These are phyloP conservation scores for Cicer judaicum DNA, from an alignment of 306 rosid species.

Conservation along the genomic window DNA sequence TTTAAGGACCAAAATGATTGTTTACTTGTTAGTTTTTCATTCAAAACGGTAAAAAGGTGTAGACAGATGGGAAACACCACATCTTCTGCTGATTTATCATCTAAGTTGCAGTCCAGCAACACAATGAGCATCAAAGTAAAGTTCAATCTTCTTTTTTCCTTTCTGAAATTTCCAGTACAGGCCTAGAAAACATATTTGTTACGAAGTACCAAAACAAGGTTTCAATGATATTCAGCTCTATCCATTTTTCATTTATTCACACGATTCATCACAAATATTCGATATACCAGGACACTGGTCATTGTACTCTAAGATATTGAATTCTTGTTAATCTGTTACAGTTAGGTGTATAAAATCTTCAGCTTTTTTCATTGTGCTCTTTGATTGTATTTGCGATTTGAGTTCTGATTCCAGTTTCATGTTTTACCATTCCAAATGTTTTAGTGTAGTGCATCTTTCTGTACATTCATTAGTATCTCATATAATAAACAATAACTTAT, in stretches of 20 bases:
- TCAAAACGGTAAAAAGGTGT: conserved; percentile 10
- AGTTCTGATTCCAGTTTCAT: conserved; percentile 41
- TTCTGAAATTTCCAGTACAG: conserved; percentile 42
- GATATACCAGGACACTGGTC: conserved; percentile 52
- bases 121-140: conserved; percentile 40
- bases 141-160: conserved; percentile 24
- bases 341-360: conserved; percentile 47
- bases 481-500: conserved; percentile 46
- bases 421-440: conserved; percentile 33
- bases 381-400: conserved; percentile 48
- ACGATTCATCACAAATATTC: conserved; percentile 36
- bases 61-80: conserved; percentile 15
- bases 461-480: conserved; percentile 47
- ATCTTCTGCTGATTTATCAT: conserved; percentile 23
- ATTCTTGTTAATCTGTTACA: conserved; percentile 49
- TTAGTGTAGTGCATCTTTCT: conserved; percentile 35
- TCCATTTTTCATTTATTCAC: conserved; percentile 48
- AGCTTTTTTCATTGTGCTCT: conserved; percentile 47
- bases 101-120: conserved; percentile 37
- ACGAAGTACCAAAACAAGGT: conserved; percentile 43
- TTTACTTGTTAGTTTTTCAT: background rate
- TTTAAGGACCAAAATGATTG: no score
- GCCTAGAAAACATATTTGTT: conserved; percentile 38
- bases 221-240: conserved; percentile 39
- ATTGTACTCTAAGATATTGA: conserved; percentile 54